Base-by-base conservation (phyloP, 2,329 filamentous ascomycete genomes). In the Colletotrichum trifolii region DNA sequence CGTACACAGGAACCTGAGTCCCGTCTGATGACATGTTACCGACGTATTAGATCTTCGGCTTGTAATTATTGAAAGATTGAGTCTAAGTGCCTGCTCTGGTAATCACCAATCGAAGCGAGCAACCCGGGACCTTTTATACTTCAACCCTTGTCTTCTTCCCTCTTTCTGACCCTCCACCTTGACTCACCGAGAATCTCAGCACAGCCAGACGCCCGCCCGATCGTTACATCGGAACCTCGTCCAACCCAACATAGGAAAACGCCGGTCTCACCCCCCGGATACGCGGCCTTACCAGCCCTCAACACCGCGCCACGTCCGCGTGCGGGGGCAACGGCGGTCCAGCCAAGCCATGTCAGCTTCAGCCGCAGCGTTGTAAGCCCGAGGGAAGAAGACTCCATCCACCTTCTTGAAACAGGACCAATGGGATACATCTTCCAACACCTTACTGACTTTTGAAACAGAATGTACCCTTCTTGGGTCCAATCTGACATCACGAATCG, bases 21-120 rank as follows among this genome's bases (percentile, higher is more conserved):
- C 62, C 62, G 36, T 65, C 62, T 2, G 62, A 65, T 39, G 62
- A 65, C 58, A 65, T 65, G 0, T 39, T 60, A 43, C 25, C 25
- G 25, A 25, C 25, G 25, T 25, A 4, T 4, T 35, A 9, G 3
- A 17, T 12, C 38, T 38, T 33, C 13, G 35, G 8, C 15, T 54
- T 17, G 11, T 36, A 2, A n/a, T 43, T 6, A 35, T 13, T 54
- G 42, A 43, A 34, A 46, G 36, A 35, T 13, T 54, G 0, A 2
- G 38, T 45, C 10, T 34, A 25, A 6, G 43, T 40, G 17, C 40
- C 8, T 45, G n/a, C 8, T 15, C 13, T 33, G 11, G 17, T 25
- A 5, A 25, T 1, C 2, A 39, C 42, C 34, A 47, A 25, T 48
- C 25, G 15, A 47, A 17, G 48, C 35, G 33, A 33, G 10, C 25